Evolutionary conservation across 2,329 filamentous ascomycete genomes (phyloP).

Genomic region (Epichloe uncinata): DNA sequence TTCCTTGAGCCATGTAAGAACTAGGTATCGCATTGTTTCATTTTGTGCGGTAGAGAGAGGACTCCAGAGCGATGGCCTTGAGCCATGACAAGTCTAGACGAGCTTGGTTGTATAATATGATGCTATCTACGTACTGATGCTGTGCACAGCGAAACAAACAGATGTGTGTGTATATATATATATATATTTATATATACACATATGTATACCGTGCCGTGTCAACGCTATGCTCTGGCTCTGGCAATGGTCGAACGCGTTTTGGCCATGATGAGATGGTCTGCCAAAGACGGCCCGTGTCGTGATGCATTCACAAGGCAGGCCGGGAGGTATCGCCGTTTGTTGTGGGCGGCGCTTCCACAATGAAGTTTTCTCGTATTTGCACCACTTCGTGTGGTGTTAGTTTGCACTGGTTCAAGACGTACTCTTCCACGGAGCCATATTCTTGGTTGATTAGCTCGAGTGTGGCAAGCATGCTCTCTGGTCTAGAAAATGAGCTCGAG

Average conservation of each 20-base stretch:
- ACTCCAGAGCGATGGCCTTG: background rate
- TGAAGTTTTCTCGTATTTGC: slow-evolving; percentile 35
- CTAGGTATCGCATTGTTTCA: background rate
- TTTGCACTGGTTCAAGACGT: slow-evolving; percentile 45
- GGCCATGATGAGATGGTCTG: background rate
- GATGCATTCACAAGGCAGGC: background rate
- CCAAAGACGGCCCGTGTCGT: background rate
- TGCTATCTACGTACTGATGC: background rate
- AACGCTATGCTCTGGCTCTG: background rate
- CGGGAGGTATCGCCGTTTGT: background rate
- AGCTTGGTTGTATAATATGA: slow-evolving; percentile 1
- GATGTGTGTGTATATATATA: no score
- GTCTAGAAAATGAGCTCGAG: slow-evolving; percentile 11
- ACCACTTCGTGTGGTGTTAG: slow-evolving; percentile 42
- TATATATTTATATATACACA: no score
- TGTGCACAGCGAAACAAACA: background rate
- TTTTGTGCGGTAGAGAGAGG: background rate
- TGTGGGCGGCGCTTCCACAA: slow-evolving; percentile 16
- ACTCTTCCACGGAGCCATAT: slow-evolving; percentile 52
- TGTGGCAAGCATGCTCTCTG: slow-evolving; percentile 34
- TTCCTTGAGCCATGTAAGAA: slow-evolving; percentile 28
- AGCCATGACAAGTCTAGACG: background rate
- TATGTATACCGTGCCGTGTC: no score
- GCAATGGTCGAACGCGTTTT: background rate
- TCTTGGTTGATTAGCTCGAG: slow-evolving; percentile 40